These are phyloP conservation scores for Arabidopsis lyrata DNA, from an alignment of 441 rosid species.

Conservation along the genomic window DNA sequence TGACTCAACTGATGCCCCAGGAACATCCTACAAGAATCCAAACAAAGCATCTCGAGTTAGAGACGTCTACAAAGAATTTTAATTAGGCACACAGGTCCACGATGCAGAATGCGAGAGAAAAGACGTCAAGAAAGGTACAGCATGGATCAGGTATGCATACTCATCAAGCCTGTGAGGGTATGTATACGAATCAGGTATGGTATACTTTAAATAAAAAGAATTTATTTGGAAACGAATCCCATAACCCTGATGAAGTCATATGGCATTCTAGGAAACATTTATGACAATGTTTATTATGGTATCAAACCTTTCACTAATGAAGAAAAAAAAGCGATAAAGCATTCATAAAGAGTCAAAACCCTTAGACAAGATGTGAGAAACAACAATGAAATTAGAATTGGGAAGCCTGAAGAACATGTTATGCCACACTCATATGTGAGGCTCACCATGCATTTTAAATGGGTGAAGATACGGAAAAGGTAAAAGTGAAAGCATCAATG, in stretches of 20 bases:
- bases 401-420: slow-evolving; percentile 25
- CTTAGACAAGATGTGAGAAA: slow-evolving; percentile 15
- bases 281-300: slow-evolving; percentile 3
- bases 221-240: slow-evolving; percentile 17
- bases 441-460: not conserved
- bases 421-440: slow-evolving; percentile 17
- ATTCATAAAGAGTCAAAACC: slow-evolving; percentile 4
- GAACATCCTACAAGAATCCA: slow-evolving; percentile 61
- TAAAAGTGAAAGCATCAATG: slow-evolving; percentile 18
- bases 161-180: slow-evolving; percentile 17
- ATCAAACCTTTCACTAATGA: slow-evolving; percentile 13
- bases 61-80: slow-evolving; percentile 14
- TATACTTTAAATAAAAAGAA: not conserved
- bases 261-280: slow-evolving; percentile 13
- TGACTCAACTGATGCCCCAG: slow-evolving; percentile 71
- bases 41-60: slow-evolving; percentile 28
- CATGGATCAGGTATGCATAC: slow-evolving; percentile 18
- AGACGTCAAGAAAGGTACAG: not conserved
- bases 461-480: not conserved
- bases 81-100: slow-evolving; percentile 7
- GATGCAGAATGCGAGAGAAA: slow-evolving; percentile 30
- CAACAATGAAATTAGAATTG: slow-evolving; percentile 11
- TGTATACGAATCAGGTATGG: slow-evolving; percentile 7
- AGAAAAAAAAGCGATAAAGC: slow-evolving; percentile 12
- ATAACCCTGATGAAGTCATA: slow-evolving; percentile 18